Percentiles rank a stretch among this genome's conserved stretches.
These are phyloP conservation scores for Fraxinus sp. DNA, from an alignment of 305 asterid genomes.

Conservation along the genomic window DNA sequence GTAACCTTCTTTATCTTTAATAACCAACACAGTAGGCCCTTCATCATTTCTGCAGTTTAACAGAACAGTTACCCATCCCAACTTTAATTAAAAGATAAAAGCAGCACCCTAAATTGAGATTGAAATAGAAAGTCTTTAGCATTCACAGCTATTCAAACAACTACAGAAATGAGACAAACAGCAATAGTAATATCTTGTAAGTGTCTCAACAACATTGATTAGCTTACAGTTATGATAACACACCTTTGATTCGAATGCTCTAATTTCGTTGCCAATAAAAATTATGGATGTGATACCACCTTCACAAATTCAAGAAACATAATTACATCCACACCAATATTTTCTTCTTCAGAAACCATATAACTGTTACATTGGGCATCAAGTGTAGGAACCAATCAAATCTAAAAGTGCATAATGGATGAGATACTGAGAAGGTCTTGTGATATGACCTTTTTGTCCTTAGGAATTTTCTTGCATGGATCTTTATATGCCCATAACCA, in stretches of 20 bases:
- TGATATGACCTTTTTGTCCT: not conserved
- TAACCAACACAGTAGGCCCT: slow-evolving; percentile 68
- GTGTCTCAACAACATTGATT: not conserved
- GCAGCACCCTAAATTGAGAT: slow-evolving; percentile 29
- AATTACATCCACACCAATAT: not conserved
- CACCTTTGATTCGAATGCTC: not conserved
- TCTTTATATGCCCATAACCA: not conserved
- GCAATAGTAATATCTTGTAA: slow-evolving; percentile 4
- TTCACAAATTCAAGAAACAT: not conserved
- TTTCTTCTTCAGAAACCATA: not conserved
- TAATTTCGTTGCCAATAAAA: not conserved
- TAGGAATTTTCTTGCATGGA: not conserved
- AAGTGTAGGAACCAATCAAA: not conserved
- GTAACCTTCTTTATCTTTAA: slow-evolving; percentile 78
- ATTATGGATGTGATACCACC: not conserved
- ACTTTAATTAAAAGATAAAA: slow-evolving; percentile 30
- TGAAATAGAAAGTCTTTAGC: slow-evolving; percentile 17
- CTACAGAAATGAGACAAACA: not conserved
- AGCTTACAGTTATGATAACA: not conserved
- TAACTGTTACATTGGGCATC: not conserved
- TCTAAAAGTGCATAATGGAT: not conserved
- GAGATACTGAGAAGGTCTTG: not conserved
- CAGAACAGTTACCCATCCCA: slow-evolving; percentile 36
- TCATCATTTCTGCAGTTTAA: slow-evolving; percentile 60
- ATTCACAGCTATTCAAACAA: slow-evolving; percentile 2